Conservation (phyloP, 495 filamentous ascomycete species). For the Hypoxylon subgilvum region DNA sequence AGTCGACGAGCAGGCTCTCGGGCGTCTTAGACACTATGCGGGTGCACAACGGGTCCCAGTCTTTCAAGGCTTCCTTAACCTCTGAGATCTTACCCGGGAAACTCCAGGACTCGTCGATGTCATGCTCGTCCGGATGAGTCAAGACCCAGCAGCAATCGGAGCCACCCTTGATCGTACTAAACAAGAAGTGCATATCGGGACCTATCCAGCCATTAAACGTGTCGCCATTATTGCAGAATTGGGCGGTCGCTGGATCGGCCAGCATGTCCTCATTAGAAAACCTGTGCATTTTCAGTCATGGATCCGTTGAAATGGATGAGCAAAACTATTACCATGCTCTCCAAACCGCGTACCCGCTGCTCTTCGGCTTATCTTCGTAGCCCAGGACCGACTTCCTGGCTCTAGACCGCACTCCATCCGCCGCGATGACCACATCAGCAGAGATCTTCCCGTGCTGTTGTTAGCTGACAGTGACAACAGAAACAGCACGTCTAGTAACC, state of each 20-base stretch:
- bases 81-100: slow-evolving; percentile 65
- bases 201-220: slow-evolving; percentile 67
- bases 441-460: slow-evolving; percentile 36
- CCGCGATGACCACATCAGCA: slow-evolving; percentile 63
- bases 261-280: slow-evolving; percentile 67
- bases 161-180: slow-evolving; percentile 64
- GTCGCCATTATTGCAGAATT: slow-evolving; percentile 67
- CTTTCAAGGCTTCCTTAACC: slow-evolving; percentile 63
- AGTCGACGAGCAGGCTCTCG: slow-evolving; percentile 60
- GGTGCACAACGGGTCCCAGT: slow-evolving; percentile 65
- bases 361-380: slow-evolving; percentile 65
- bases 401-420: slow-evolving; percentile 66
- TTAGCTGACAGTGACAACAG: neutral
- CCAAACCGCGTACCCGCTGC: slow-evolving; percentile 64
- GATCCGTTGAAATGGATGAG: neutral
- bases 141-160: slow-evolving; percentile 70
- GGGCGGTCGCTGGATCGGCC: slow-evolving; percentile 59
- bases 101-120: slow-evolving; percentile 67
- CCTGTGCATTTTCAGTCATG: slow-evolving; percentile 38
- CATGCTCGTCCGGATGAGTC: slow-evolving; percentile 63
- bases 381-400: slow-evolving; percentile 64
- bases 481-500: neutral
- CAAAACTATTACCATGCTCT: slow-evolving; percentile 56
- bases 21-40: slow-evolving; percentile 67
- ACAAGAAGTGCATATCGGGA: slow-evolving; percentile 65